Evolutionary conservation across 2,329 filamentous ascomycete species (phyloP), one percentile per base, ranked within the genome.

Genomic region (Cytospora leucostoma): DNA sequence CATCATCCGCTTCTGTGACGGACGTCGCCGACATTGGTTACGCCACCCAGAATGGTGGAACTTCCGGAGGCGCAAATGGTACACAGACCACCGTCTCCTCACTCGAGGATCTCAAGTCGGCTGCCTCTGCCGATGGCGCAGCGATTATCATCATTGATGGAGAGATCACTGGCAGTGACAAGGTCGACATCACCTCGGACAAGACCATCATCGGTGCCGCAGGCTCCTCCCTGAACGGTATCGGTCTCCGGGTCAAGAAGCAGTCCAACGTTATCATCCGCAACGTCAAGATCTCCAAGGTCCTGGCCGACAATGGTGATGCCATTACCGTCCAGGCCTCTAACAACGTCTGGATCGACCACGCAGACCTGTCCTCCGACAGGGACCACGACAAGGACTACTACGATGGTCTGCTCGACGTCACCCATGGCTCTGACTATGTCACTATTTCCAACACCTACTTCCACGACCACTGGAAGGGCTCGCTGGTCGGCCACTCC

Each of bases 371-470:
- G 27, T 86, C 82, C 5, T 85, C 84, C 32, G 82, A 89, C 75
- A 71, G 72, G 38, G 77, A 81, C 69, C 78, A 84, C 71, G 85
- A 81, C 78, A 90, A 90, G 77, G 86, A 91, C 77, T 88, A 83
- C 77, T 90, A 88, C 71, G 88, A 90, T 62, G 88, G 88, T 37
- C 81, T 90, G 1, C 75, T 87, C 54, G 88, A 90, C 69, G 76
- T 82, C 57, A 88, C 82, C 56, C 87, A 89, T 74, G 88, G 78
- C 54, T 78, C 82, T 11, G 86, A 90, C 76, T 89, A 77, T 70
- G 73, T 88, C 63, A 88, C 82, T 62, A 71, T 84, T 65, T 77
- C 75, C 50, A 74, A 78, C 69, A 74, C 68, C 15, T 77, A 75
- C 67, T 68, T 78, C 64, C 76, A 78, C 67, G 77, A 88, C 66